These are phyloP conservation scores for Chenopodium quinoa DNA, from an alignment of 148 eudicot species.

Conservation along the genomic window DNA sequence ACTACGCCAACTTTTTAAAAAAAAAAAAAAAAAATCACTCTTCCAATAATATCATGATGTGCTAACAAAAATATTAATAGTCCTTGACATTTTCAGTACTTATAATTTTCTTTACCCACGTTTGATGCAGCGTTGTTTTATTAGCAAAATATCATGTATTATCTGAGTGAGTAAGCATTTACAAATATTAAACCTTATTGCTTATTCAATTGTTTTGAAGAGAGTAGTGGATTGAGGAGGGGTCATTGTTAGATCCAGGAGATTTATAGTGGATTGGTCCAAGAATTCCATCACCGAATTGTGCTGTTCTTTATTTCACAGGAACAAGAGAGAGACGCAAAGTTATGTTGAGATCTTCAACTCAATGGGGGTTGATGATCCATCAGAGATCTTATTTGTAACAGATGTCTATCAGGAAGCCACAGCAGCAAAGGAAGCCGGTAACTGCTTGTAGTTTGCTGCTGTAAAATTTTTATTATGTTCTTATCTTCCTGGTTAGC, in stretches of 20 bases:
- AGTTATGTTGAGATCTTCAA: slow-evolving; percentile 71
- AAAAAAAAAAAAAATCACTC: too few relatives aligned
- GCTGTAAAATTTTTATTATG: neutral
- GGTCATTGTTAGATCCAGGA: neutral
- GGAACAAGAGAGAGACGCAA: slow-evolving; percentile 80
- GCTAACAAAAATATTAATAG: neutral
- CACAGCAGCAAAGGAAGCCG: slow-evolving; percentile 86
- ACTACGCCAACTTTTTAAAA: too few relatives aligned
- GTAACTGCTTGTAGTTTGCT: slow-evolving; percentile 35
- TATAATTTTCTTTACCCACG: neutral
- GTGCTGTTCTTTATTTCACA: slow-evolving; percentile 20
- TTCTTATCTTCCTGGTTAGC: neutral
- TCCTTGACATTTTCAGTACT: neutral
- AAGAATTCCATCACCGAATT: neutral
- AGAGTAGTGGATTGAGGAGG: neutral
- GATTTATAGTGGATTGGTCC: neutral
- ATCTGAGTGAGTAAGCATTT: neutral
- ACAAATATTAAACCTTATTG: neutral
- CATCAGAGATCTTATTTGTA: slow-evolving; percentile 70
- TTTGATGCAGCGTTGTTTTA: neutral
- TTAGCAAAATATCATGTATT: neutral
- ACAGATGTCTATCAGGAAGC: slow-evolving; percentile 94
- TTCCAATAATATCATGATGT: neutral
- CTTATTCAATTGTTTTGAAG: neutral
- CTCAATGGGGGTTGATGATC: slow-evolving; percentile 74